Evolutionary conservation across 73 alveolate species (phyloP).

Genomic region (Paramecium biaurelia): DNA sequence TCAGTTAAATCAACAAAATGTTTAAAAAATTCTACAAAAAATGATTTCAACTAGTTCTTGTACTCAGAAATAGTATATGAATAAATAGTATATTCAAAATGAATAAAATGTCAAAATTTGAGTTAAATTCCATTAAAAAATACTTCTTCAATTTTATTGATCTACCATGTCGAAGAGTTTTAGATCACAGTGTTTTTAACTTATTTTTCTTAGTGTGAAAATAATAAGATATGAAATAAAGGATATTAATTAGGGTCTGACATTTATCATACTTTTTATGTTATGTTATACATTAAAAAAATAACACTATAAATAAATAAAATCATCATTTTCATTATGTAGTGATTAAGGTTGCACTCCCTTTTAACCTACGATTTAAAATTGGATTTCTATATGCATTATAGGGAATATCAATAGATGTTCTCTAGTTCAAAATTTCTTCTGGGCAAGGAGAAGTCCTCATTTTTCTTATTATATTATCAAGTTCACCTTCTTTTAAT

Average conservation of each 20-base stretch:
- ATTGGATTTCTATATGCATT: slow-evolving; percentile 1
- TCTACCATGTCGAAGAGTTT: too few relatives aligned
- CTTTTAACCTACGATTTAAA: background rate
- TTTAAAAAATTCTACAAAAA: background rate
- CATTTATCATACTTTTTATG: too few relatives aligned
- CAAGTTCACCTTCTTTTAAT: background rate
- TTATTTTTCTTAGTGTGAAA: too few relatives aligned
- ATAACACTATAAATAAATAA: background rate
- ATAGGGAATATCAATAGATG: background rate
- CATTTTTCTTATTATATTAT: background rate
- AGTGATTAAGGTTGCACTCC: background rate
- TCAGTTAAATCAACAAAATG: background rate
- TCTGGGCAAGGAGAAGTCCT: background rate
- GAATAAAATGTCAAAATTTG: too few relatives aligned
- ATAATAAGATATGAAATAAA: too few relatives aligned
- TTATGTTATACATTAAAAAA: background rate
- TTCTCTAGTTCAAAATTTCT: background rate
- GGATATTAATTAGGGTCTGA: too few relatives aligned
- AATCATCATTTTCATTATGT: background rate
- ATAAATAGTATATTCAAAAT: too few relatives aligned
- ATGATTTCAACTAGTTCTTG: background rate
- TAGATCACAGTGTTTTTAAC: too few relatives aligned
- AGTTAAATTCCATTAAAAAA: background rate
- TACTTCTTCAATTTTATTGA: too few relatives aligned
- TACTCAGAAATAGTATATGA: background rate